phyloP scores from a whole-genome alignment of 1,284 basidiomycete species.

The Cryptococcus neoformans region DNA sequence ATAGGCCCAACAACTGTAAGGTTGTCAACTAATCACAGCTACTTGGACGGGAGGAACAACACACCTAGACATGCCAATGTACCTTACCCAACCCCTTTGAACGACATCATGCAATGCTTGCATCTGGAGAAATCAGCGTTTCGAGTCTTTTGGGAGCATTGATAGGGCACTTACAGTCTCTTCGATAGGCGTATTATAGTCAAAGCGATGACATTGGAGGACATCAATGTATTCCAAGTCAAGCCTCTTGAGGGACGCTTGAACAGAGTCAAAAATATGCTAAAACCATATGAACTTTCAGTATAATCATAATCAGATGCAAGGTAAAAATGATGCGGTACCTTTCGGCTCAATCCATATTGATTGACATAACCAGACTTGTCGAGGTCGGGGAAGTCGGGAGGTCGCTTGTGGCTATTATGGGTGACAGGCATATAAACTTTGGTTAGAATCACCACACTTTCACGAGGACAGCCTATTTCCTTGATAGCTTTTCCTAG shows the following conservation, averaged over 20 bases:
- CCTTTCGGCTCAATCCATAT: slow-evolving; percentile 51
- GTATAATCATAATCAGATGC: neutral
- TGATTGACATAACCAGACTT: slow-evolving; percentile 49
- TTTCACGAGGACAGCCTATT: slow-evolving; percentile 62
- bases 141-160: neutral
- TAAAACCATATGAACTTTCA: slow-evolving; percentile 9
- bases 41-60: neutral
- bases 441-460: slow-evolving; percentile 76
- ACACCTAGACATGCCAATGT: slow-evolving; percentile 60
- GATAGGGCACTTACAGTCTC: slow-evolving; percentile 1
- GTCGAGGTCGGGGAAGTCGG: slow-evolving; percentile 33
- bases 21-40: neutral
- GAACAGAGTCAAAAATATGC: slow-evolving; percentile 66
- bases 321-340: slow-evolving; percentile 9
- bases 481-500: slow-evolving; percentile 77
- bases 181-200: slow-evolving; percentile 53
- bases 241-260: slow-evolving; percentile 62
- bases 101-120: slow-evolving; percentile 67
- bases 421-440: slow-evolving; percentile 39
- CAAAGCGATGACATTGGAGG: slow-evolving; percentile 46
- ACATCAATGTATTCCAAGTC: slow-evolving; percentile 70
- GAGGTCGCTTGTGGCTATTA: slow-evolving; percentile 6
- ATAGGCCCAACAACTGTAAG: slow-evolving; percentile 41
- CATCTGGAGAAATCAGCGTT: slow-evolving; percentile 50
- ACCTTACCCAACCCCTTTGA: slow-evolving; percentile 61